Conservation (phyloP, 768 basidiomycete genomes). For the Tricholoma bakamatsutake region DNA sequence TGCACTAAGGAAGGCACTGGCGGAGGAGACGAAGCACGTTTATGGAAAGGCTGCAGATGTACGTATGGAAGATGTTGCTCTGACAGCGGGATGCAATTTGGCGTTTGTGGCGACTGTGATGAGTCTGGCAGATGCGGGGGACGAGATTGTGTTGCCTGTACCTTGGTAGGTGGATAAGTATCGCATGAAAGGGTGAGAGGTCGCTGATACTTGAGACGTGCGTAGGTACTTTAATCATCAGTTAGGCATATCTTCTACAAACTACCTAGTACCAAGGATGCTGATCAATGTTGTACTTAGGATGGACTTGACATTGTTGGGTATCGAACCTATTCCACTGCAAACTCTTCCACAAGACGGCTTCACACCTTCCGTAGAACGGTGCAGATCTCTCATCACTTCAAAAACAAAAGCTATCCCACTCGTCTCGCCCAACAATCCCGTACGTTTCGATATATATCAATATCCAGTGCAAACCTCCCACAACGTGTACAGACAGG, state of each 20-base stretch:
- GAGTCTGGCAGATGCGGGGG: slow-evolving; percentile 61
- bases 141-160: slow-evolving; percentile 66
- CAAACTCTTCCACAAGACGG: slow-evolving; percentile 41
- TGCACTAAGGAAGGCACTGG: slow-evolving; percentile 43
- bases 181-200: background rate
- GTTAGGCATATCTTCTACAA: slow-evolving; percentile 26
- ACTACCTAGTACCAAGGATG: background rate
- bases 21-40: slow-evolving; percentile 51
- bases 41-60: slow-evolving; percentile 52
- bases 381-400: slow-evolving; percentile 48
- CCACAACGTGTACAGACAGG: slow-evolving; percentile 48
- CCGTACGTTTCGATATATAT: slow-evolving; percentile 32
- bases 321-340: slow-evolving; percentile 52
- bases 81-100: slow-evolving; percentile 71
- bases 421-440: slow-evolving; percentile 76
- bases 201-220: background rate
- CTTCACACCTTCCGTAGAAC: slow-evolving; percentile 54
- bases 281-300: slow-evolving; percentile 24
- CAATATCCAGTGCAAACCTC: background rate
- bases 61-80: slow-evolving; percentile 48
- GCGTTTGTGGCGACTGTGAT: slow-evolving; percentile 60
- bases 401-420: slow-evolving; percentile 60
- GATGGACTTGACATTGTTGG: slow-evolving; percentile 64
- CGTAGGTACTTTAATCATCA: slow-evolving; percentile 70
- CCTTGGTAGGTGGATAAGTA: slow-evolving; percentile 45